Evolutionary conservation across 2,329 filamentous ascomycete genomes (phyloP).

Genomic region (Stachybotrys elegans): DNA sequence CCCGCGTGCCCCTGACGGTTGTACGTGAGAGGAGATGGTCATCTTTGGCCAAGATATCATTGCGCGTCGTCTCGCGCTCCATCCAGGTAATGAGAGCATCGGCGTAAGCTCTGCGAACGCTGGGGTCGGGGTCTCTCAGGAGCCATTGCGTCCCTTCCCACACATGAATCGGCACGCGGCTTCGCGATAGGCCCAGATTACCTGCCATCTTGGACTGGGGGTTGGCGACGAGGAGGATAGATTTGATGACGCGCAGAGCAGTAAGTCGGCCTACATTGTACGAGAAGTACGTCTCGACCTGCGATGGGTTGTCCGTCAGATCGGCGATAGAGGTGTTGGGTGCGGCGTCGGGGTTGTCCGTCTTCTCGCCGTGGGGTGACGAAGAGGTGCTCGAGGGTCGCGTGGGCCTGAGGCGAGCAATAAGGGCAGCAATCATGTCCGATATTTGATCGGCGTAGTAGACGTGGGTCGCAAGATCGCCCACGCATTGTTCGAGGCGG

Average conservation of each 20-base stretch:
- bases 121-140: conserved; percentile 69
- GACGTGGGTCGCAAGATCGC: conserved; percentile 86
- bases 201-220: conserved; percentile 53
- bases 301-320: conserved; percentile 36
- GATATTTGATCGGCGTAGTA: conserved; percentile 96
- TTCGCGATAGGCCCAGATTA: conserved; percentile 62
- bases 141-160: conserved; percentile 99
- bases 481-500: conserved; percentile 76
- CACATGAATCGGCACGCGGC: conserved; percentile 70
- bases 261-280: conserved; percentile 51
- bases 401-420: conserved; percentile 70
- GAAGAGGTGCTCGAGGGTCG: conserved; percentile 37
- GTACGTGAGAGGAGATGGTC: conserved; percentile 44
- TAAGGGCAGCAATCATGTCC: conserved; percentile 83
- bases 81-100: conserved; percentile 84
- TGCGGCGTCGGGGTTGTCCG: conserved; percentile 28
- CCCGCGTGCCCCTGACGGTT: conserved; percentile 34
- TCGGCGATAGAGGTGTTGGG: conserved; percentile 30
- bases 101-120: conserved; percentile 78
- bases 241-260: conserved; percentile 75
- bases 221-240: conserved; percentile 78
- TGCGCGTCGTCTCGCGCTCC: conserved; percentile 66
- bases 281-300: conserved; percentile 48
- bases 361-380: conserved; percentile 42
- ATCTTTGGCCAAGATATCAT: conserved; percentile 59